Base-by-base conservation (phyloP, 768 basidiomycete genomes). In the Xerocomellus dryophilus region DNA sequence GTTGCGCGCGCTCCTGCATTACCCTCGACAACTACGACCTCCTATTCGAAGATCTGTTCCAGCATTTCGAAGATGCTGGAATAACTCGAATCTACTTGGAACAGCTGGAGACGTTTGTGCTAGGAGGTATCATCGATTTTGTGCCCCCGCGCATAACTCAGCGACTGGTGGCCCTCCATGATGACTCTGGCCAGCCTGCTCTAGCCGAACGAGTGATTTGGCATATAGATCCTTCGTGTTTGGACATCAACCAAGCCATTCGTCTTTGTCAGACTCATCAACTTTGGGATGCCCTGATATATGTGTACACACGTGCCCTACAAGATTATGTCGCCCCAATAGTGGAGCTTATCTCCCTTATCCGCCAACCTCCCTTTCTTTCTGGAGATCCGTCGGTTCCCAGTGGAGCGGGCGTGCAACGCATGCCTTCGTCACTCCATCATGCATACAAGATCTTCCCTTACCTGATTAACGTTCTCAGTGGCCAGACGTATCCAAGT, bases 161-260 rank as follows among this genome's bases (percentile, higher is more conserved):
- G 68, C 79, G 82, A 50, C 74, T 99, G 23, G 80, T 98, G 46
- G 80, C 81, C 2, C 72, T 90, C 40, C 90, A 97, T 62, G 89
- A 87, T 43, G 81, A 84, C 31, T 78, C 83, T 41, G 77, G 76
- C 12, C 81, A 85, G 34, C 83, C 86, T 8, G 88, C 90, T 45
- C 76, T 84, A 4, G 90, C 88, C 2, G 95, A 99, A 69, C 82
- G 83, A 29, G 76, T 98, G 52, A 96, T 99, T 50, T 98, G 94
- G 93, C 92, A 96, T 66, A 92, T 98, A 59, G 91, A 97, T 61
- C 93, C 96, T 1, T 73, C 81, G 2, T 91, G 86, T 61, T 73
- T 99, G 54, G 97, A 99, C 65, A 85, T 98, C 71, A 90, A 98
- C 64, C 96, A 98, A 72, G 88, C 88, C 5, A 88, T 98, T 59